A percentile compares a stretch with the other conserved stretches of the same genome.
Evolutionary conservation across 2,329 filamentous ascomycete species (phyloP).

Genomic region (Penicillium rolfsii): DNA sequence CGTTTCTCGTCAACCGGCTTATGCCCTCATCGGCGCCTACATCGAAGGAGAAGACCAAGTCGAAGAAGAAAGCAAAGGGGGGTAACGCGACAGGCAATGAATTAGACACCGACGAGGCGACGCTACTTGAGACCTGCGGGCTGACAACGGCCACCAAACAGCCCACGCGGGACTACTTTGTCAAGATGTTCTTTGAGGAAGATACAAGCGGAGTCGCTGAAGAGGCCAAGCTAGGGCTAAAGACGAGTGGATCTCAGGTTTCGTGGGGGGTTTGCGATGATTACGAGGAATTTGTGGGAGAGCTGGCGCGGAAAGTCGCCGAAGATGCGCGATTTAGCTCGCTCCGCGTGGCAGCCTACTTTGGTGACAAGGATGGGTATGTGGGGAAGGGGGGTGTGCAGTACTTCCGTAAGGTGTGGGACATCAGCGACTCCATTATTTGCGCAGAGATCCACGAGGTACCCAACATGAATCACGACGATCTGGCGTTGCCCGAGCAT

Average conservation of each 20-base stretch:
- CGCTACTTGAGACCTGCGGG: background rate
- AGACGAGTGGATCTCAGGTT: background rate
- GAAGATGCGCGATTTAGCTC: background rate
- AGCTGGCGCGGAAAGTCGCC: background rate
- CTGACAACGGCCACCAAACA: background rate
- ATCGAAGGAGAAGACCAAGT: background rate
- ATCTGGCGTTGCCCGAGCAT: background rate
- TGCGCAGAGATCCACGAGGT: background rate
- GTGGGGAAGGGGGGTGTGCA: background rate
- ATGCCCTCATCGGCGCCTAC: background rate
- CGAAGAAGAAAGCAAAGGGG: background rate
- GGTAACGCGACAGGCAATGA: background rate
- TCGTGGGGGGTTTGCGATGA: background rate
- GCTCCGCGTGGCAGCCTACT: background rate
- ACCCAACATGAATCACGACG: background rate
- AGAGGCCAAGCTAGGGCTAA: background rate
- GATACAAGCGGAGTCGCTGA: background rate
- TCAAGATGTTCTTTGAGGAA: constrained; percentile 1
- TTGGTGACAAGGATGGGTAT: background rate
- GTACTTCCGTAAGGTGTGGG: background rate
- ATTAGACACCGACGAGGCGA: background rate
- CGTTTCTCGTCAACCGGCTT: background rate
- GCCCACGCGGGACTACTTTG: background rate
- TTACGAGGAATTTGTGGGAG: background rate
- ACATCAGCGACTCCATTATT: background rate